Percentiles rank a stretch among this genome's conserved stretches.
phyloP scores from a whole-genome alignment of 176 grass and related monocot genomes.

The Ensete glaucum region DNA sequence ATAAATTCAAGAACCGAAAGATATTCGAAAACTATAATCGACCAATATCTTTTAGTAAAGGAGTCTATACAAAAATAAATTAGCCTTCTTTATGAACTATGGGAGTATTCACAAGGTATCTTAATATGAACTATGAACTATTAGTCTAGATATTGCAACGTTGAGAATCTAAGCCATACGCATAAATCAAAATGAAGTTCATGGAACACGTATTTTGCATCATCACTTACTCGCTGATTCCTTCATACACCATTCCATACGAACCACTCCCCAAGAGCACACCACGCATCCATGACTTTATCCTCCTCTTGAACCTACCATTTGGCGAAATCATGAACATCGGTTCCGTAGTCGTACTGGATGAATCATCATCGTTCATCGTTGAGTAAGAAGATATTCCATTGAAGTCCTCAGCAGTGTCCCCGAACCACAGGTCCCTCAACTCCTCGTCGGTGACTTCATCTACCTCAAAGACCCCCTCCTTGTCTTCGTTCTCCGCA shows the following conservation, averaged over 20 bases:
- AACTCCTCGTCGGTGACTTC: constrained; percentile 32
- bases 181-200: not conserved
- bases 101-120: not conserved
- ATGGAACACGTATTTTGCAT: not conserved
- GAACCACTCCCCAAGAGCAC: constrained; percentile 75
- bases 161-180: not conserved
- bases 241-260: constrained; percentile 82
- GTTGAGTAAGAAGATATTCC: constrained; percentile 74
- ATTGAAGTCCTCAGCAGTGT: constrained; percentile 68
- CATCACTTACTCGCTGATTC: constrained; percentile 90
- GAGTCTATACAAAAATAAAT: not conserved
- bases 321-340: constrained; percentile 78
- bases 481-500: constrained; percentile 20
- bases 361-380: constrained; percentile 76
- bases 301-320: constrained; percentile 65
- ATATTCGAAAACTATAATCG: too few species aligned
- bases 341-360: constrained; percentile 74
- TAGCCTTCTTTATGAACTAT: not conserved
- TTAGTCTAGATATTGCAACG: not conserved
- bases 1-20: too few species aligned
- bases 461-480: constrained; percentile 16
- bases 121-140: too few species aligned
- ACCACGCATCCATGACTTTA: constrained; percentile 74
- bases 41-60: not conserved
- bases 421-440: constrained; percentile 50